These are phyloP conservation scores for Penicillium concentricum DNA, from an alignment of 2,329 filamentous ascomycete species.

Conservation along the genomic window DNA sequence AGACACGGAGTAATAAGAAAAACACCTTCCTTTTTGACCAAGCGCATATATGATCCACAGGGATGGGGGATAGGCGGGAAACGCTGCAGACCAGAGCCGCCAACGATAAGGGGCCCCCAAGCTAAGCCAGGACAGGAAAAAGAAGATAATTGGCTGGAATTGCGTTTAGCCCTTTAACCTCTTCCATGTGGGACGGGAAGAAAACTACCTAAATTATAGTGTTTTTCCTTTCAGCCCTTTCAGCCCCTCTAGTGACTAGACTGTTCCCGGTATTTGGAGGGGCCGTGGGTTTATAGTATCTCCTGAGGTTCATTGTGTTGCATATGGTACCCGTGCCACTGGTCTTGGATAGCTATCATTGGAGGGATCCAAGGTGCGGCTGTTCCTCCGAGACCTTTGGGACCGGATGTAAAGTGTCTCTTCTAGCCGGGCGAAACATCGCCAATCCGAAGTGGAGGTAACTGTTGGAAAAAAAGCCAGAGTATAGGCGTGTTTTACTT, in stretches of 20 bases:
- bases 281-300: no score
- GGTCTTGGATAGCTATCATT: background rate
- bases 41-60: background rate
- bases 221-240: background rate
- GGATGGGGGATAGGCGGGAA: slow-evolving; percentile 1
- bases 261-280: background rate
- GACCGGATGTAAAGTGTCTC: background rate
- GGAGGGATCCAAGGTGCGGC: background rate
- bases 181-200: background rate
- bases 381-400: background rate
- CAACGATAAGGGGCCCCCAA: background rate
- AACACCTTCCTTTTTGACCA: slow-evolving; percentile 1
- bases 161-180: background rate
- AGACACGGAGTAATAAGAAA: background rate
- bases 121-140: background rate
- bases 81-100: background rate
- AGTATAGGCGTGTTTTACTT: background rate
- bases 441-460: background rate
- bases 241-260: background rate
- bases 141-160: background rate
- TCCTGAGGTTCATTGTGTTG: background rate
- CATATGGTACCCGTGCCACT: background rate
- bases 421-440: background rate
- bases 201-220: background rate
- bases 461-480: background rate